These are phyloP conservation scores for Fusarium tuaranense DNA, from an alignment of 2,329 filamentous ascomycete genomes.

Conservation along the genomic window DNA sequence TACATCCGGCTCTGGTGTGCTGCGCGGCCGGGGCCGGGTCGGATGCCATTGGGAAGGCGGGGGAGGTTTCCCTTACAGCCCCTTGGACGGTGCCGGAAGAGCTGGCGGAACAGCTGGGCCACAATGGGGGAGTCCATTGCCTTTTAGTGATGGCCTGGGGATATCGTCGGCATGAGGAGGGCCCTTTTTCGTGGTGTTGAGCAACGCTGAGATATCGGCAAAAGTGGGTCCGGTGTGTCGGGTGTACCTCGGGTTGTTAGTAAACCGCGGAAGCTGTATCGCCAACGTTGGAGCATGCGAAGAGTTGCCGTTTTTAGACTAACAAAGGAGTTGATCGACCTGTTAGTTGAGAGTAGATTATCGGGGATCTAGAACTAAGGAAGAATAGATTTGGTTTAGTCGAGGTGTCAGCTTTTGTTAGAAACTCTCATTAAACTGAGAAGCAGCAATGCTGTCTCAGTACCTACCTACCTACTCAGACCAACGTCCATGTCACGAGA, in stretches of 20 bases:
- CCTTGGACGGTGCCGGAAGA: constrained; percentile 75
- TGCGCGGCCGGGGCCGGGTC: constrained; percentile 5
- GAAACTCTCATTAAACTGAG: neutral
- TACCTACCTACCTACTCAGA: no score
- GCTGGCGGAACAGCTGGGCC: constrained; percentile 83
- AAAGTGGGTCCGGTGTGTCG: constrained; percentile 36
- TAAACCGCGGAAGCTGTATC: constrained; percentile 9
- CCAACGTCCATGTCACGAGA: neutral
- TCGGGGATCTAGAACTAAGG: neutral
- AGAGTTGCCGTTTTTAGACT: constrained; percentile 34
- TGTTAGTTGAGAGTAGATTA: neutral
- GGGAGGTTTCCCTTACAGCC: constrained; percentile 48
- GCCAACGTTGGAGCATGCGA: constrained; percentile 22
- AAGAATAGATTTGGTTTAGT: neutral
- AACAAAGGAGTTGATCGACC: neutral
- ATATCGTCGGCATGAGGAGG: constrained; percentile 21
- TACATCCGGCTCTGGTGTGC: constrained; percentile 44
- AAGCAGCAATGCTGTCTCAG: neutral
- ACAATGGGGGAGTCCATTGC: constrained; percentile 86
- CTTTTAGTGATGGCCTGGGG: neutral
- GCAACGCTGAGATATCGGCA: constrained; percentile 13
- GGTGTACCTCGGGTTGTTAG: constrained; percentile 39
- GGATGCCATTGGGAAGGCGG: constrained; percentile 40
- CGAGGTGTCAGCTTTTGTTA: neutral
- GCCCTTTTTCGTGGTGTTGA: constrained; percentile 8